phyloP scores from a whole-genome alignment of 805 yeast species.

The Spathaspora passalidarum region DNA sequence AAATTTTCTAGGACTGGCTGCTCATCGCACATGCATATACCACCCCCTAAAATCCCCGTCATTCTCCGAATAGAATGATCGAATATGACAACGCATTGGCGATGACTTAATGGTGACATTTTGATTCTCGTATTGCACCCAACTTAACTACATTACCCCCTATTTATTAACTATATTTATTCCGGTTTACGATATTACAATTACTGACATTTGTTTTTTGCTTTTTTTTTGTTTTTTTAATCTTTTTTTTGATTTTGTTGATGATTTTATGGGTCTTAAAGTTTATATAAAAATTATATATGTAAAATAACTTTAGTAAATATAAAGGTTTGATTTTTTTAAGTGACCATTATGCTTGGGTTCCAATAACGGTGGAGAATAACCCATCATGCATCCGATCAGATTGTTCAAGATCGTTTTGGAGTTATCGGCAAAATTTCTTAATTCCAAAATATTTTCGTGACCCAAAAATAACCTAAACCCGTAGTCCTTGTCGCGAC shows the following conservation, averaged over 20 bases:
- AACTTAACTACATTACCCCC: not conserved
- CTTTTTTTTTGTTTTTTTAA: not conserved
- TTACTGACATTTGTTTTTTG: not conserved
- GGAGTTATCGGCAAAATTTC: not conserved
- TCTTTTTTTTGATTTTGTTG: not conserved
- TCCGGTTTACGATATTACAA: constrained; percentile 1
- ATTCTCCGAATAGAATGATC: not conserved
- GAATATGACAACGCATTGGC: too few relatives aligned
- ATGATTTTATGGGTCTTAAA: constrained; percentile 1
- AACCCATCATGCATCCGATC: not conserved
- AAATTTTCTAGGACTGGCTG: not conserved
- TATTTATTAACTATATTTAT: not conserved
- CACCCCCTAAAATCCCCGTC: not conserved
- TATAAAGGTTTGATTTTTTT: not conserved
- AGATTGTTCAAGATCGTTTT: too few relatives aligned
- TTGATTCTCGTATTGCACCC: too few relatives aligned
- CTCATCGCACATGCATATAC: not conserved
- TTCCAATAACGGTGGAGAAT: not conserved
- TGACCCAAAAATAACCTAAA: too few relatives aligned
- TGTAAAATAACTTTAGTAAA: not conserved
- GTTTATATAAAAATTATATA: not conserved
- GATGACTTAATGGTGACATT: not conserved
- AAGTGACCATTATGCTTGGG: not conserved
- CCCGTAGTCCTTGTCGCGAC: too few relatives aligned
- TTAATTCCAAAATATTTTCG: not conserved